A percentile compares a stretch with the other conserved stretches of the same genome.
Evolutionary conservation across 2,329 filamentous ascomycete species (phyloP).

Genomic region (Nothophoma quercina): DNA sequence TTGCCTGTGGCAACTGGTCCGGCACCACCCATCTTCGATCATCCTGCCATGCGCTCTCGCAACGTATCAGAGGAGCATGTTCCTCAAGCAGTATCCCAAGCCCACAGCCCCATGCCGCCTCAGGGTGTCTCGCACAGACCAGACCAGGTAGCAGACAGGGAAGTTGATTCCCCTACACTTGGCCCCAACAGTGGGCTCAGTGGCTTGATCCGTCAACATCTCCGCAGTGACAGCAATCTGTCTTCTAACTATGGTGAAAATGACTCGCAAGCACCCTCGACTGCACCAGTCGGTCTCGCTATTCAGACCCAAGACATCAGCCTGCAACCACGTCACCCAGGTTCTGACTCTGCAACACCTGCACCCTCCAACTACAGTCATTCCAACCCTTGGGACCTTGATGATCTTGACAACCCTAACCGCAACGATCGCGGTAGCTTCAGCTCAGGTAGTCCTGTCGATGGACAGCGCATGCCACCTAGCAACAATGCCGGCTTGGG

Average conservation of each 20-base stretch:
- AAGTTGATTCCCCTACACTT: conserved; percentile 80
- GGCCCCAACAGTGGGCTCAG: conserved; percentile 75
- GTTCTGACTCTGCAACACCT: conserved; percentile 50
- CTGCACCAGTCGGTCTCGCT: conserved; percentile 40
- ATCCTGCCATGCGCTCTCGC: conserved; percentile 47
- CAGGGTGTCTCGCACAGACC: conserved; percentile 15
- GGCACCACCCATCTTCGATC: conserved; percentile 46
- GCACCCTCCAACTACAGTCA: conserved; percentile 59
- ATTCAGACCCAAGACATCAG: conserved; percentile 44
- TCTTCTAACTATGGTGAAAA: conserved; percentile 73
- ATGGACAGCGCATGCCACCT: conserved; percentile 33
- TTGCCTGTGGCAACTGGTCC: conserved; percentile 43
- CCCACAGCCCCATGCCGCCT: conserved; percentile 6
- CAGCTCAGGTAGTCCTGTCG: conserved; percentile 46
- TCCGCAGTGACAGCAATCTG: conserved; percentile 79
- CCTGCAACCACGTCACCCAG: conserved; percentile 35
- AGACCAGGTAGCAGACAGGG: conserved; percentile 31
- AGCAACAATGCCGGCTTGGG: conserved; percentile 6
- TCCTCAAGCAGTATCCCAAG: conserved; percentile 17
- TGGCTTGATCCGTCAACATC: conserved; percentile 82
- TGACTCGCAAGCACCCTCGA: conserved; percentile 39
- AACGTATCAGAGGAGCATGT: conserved; percentile 33
- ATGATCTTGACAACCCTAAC: conserved; percentile 56
- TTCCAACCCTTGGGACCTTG: conserved; percentile 64
- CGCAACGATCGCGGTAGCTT: conserved; percentile 47